Evolutionary conservation across 2,329 filamentous ascomycete genomes (phyloP).

Genomic region (Claviceps sp.): DNA sequence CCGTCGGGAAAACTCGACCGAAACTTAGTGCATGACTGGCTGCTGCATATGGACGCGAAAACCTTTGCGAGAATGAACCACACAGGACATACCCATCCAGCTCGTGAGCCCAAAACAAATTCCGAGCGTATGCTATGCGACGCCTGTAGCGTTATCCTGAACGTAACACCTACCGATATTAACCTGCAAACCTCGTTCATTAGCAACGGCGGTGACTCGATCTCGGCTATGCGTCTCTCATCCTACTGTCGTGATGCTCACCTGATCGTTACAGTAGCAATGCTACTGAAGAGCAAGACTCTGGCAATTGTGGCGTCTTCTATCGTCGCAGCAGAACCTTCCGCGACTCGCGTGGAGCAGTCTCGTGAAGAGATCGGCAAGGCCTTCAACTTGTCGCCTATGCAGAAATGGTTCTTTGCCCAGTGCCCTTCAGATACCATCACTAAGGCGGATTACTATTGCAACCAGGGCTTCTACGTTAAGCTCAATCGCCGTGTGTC

Average conservation of each 20-base stretch:
- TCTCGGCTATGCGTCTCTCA: constrained; percentile 27
- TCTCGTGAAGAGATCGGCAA: background rate
- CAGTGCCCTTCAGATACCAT: background rate
- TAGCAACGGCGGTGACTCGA: constrained; percentile 29
- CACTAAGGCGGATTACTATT: background rate
- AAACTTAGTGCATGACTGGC: constrained; percentile 4
- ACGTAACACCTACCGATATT: constrained; percentile 17
- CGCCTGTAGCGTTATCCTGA: constrained; percentile 29
- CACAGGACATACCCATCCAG: background rate
- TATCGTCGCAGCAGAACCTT: background rate
- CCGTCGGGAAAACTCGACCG: constrained; percentile 9
- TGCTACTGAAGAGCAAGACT: background rate
- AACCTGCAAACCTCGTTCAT: constrained; percentile 22
- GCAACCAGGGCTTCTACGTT: constrained; percentile 3
- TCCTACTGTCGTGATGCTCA: constrained; percentile 22
- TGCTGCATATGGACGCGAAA: background rate
- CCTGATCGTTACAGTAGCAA: constrained; percentile 17
- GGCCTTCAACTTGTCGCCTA: constrained; percentile 5
- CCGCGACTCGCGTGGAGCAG: background rate
- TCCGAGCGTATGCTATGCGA: constrained; percentile 3
- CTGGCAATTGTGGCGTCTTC: constrained; percentile 1
- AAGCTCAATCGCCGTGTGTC: background rate
- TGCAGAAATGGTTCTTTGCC: constrained; percentile 5
- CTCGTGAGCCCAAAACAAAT: background rate
- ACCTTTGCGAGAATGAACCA: background rate